Conservation (phyloP, 352 stramenopile genomes). For the Blastocystis sp. region DNA sequence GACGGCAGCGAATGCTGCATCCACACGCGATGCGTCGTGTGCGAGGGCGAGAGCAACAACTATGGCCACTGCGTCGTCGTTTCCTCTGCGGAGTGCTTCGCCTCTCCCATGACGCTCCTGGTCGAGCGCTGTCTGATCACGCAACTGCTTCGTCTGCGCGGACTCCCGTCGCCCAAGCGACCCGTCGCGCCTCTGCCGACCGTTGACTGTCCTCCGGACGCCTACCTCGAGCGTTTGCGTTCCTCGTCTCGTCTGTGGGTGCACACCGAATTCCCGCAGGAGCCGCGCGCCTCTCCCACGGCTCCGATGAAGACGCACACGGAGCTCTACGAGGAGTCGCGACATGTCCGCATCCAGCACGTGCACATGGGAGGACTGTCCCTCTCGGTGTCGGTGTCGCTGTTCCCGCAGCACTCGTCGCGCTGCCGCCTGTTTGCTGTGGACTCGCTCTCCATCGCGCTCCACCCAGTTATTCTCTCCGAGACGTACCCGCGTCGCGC, state of each 20-base stretch:
- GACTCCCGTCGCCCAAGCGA: too few relatives aligned
- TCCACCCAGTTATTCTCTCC: background rate
- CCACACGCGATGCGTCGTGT: background rate
- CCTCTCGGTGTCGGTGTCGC: background rate
- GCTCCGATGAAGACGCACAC: background rate
- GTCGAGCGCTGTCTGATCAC: background rate
- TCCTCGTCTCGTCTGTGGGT: background rate
- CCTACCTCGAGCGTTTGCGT: background rate
- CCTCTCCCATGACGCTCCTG: background rate
- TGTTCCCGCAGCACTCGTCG: background rate
- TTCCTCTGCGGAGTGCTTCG: background rate
- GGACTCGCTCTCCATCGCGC: background rate
- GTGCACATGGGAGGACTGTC: background rate
- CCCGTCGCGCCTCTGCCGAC: background rate
- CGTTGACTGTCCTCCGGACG: background rate
- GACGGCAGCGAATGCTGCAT: too few relatives aligned
- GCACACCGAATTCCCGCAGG: background rate
- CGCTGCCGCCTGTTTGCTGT: background rate
- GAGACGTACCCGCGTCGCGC: background rate
- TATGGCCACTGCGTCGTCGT: background rate
- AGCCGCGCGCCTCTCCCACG: background rate
- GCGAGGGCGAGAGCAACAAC: background rate
- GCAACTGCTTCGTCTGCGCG: background rate
- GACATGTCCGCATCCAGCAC: background rate
- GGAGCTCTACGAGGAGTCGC: conserved; percentile 9